Base-by-base conservation (phyloP, 1,284 basidiomycete species). In the Stereum hirsutum region DNA sequence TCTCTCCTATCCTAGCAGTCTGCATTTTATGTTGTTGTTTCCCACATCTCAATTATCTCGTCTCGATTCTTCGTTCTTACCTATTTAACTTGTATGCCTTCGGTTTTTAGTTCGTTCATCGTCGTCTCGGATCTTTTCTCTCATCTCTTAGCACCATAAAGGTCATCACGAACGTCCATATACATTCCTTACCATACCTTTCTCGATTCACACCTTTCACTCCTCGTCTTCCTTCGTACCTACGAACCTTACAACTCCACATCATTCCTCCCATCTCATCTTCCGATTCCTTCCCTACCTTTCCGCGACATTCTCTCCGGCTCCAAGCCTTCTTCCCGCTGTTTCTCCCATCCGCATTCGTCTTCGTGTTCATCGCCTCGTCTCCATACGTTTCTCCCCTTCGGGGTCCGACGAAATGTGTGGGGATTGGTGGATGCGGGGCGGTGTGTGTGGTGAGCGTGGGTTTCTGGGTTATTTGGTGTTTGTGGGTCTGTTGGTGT, bases 361-460 rank as follows among this genome's bases (percentile, higher is more conserved):
- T 27, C 26, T 42, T 53, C 45, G 38, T 52, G 54, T 56, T 54
- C 55, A 54, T 57, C 51, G 49, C 47, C 51, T 46, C 27, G 25
- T 46, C 39, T 17, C 17, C 33, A 7, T 19, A 34, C 32, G 50
- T 53, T 62, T 66, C 63, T 66, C 65, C 64, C 62, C 60, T 57
- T 53, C 44, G 57, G 62, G 64, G 64, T 66, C n/a, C 57, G 65
- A 66, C 44, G 64, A 64, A 60, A 54, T 37, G 55, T 44, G 46
- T 52, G 51, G 41, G n/a, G n/a, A n/a, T n/a, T n/a, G n/a, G n/a
- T n/a, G n/a, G n/a, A n/a, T n/a, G n/a, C n/a, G n/a, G n/a, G n/a
- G n/a, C n/a, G n/a, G 45, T 47, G 46, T 46, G 43, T 54, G 52
- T 46, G 57, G 66, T 68, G 66, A 68, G 66, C 66, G 64, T 63